phyloP scores from a whole-genome alignment of 495 filamentous ascomycete genomes.

The Aspergillus heteromorphus region DNA sequence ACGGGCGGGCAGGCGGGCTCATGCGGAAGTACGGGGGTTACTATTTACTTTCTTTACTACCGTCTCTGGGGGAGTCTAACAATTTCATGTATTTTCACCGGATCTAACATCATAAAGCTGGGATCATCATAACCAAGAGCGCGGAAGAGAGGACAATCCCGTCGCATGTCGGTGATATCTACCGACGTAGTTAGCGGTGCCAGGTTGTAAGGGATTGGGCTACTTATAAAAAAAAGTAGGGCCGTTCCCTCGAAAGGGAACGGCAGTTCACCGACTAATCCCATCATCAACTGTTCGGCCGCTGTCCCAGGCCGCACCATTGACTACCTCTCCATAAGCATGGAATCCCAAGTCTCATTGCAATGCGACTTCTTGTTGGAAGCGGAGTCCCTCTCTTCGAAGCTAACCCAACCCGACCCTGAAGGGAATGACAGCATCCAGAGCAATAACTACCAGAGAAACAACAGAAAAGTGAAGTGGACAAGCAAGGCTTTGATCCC shows the following conservation, averaged over 20 bases:
- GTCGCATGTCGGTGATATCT: background rate
- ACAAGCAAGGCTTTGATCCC: conserved; percentile 96
- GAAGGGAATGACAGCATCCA: conserved; percentile 2
- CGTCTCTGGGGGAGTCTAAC: no score
- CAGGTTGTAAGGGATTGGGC: conserved; percentile 13
- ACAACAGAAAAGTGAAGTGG: conserved; percentile 34
- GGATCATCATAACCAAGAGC: no score
- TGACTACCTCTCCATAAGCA: conserved; percentile 17
- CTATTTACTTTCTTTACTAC: no score
- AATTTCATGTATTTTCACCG: background rate
- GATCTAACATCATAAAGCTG: no score
- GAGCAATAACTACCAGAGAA: conserved; percentile 3
- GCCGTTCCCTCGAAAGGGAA: conserved; percentile 47
- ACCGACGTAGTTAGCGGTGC: conserved; percentile 26
- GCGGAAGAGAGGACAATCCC: no score
- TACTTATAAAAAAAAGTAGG: conserved; percentile 61
- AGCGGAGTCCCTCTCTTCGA: conserved; percentile 26
- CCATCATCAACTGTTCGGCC: conserved; percentile 19
- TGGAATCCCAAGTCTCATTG: conserved; percentile 12
- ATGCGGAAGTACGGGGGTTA: background rate
- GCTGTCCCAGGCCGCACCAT: conserved; percentile 38
- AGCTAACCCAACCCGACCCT: conserved; percentile 12
- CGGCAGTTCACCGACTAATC: conserved; percentile 26
- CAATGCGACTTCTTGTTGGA: background rate
- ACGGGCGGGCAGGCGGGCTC: no score